Base-by-base conservation (phyloP, 164 flowering plant species). In the Protea cynaroides region DNA sequence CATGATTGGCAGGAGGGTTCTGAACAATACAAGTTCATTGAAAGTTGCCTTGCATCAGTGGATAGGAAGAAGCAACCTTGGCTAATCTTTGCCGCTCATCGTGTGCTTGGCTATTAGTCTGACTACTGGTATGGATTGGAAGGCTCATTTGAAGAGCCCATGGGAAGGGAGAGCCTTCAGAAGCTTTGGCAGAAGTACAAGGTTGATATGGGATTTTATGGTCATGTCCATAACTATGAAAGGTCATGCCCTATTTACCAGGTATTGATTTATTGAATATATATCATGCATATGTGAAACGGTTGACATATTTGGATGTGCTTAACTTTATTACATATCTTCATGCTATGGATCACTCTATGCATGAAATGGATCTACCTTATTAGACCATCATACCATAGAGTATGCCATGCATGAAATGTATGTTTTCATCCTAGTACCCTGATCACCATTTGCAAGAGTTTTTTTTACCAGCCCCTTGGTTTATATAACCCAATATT, bases 211-310 rank as follows among this genome's bases (percentile, higher is more conserved):
- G 96, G 94, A 44, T 83, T 89, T 58, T 91, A 66, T 38, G 97
- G 97, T 55, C 94, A 89, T 73, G 89, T 86, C 56, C 97, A 91
- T 69, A 89, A 86, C 81, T 91, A 91, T 70, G 97, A 91, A 69
- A 84, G 97, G 65, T 73, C 84, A 37, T 91, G 96, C 66, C 93
- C 89, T 10, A 72, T 89, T 25, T 91, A 86, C 62, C 82, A 89
- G 91, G 96, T 86, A 76, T 2, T 51, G n/a, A 46, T 15, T 21
- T 7, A 21, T 50, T 15, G 13, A 15, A 17, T 2, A 25, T 21
- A 4, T 59, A 2, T 34, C 8, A 23, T 51, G 29, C 23, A 23
- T 18, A 11, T 29, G n/a, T n/a, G n/a, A n/a, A n/a, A n/a, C n/a
- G n/a, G n/a, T n/a, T n/a, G n/a, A n/a, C n/a, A n/a, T n/a, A n/a